phyloP scores from a whole-genome alignment of 2,329 filamentous ascomycete species.

The Plectosphaerella sp. region DNA sequence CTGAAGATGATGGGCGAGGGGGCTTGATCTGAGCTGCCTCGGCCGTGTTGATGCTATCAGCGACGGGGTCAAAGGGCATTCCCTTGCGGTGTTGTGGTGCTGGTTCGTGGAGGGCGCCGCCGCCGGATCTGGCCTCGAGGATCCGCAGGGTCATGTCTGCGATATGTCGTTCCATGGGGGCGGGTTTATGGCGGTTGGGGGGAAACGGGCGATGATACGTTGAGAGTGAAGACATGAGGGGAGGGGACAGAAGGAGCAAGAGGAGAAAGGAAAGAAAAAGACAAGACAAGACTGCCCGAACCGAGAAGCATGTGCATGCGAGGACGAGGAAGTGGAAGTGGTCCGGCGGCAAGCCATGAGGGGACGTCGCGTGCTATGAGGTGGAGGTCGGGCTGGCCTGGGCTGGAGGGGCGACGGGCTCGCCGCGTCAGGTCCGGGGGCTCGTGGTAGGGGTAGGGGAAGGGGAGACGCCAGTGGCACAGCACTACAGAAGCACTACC shows the following conservation, averaged over 20 bases:
- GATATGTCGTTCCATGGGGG: background rate
- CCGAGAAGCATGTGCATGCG: too few species aligned
- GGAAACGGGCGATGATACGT: background rate
- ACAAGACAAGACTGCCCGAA: too few species aligned
- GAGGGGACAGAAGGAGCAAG: too few species aligned
- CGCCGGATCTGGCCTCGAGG: background rate
- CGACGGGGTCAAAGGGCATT: background rate
- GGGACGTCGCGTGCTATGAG: background rate
- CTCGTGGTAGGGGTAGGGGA: too few species aligned
- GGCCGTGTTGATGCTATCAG: background rate
- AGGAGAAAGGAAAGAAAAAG: too few species aligned
- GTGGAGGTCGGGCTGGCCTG: background rate
- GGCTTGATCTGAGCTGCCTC: background rate
- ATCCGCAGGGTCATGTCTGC: background rate
- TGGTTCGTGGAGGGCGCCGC: background rate
- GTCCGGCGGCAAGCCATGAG: background rate
- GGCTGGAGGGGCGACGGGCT: too few species aligned
- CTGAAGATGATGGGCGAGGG: background rate
- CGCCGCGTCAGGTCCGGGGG: too few species aligned
- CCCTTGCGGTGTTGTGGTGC: background rate
- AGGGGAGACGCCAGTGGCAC: background rate
- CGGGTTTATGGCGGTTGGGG: background rate
- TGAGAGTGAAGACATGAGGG: background rate
- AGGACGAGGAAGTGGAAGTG: too few species aligned
- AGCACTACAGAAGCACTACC: too few species aligned